Evolutionary conservation across 192 early-diverging fungal species (phyloP).

Genomic region (Globomyces pollinis-pini): DNA sequence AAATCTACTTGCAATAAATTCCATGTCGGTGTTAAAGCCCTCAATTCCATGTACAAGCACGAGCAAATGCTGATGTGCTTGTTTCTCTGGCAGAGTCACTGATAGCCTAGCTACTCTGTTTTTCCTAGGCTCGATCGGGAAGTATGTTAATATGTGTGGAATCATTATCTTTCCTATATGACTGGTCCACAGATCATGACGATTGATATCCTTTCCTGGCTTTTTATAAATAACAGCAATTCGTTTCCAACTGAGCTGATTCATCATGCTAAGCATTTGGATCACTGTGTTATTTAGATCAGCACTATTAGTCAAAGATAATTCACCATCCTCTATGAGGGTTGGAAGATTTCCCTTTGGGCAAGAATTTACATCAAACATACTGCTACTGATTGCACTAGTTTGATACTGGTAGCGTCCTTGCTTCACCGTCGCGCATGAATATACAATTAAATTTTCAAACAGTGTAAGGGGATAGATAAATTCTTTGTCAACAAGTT

Average conservation of each 20-base stretch:
- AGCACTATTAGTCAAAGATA: background rate
- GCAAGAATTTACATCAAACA: background rate
- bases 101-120: background rate
- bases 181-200: background rate
- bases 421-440: background rate
- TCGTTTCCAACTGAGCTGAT: background rate
- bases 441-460: background rate
- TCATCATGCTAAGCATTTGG: background rate
- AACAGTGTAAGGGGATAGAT: background rate
- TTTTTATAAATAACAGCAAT: background rate
- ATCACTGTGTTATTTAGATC: background rate
- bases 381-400: background rate
- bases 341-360: background rate
- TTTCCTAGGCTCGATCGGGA: background rate
- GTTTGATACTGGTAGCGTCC: background rate
- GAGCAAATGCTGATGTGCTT: background rate
- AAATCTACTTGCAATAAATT: background rate
- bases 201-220: background rate
- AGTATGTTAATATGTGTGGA: background rate
- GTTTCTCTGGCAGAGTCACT: background rate
- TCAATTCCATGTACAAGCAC: slow-evolving; percentile 11
- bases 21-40: slow-evolving; percentile 3
- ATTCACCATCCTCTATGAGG: background rate
- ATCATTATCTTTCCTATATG: background rate
- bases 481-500: background rate